Evolutionary conservation across 108 stramenopile genomes (phyloP).

Genomic region (Cyclotella atomus): DNA sequence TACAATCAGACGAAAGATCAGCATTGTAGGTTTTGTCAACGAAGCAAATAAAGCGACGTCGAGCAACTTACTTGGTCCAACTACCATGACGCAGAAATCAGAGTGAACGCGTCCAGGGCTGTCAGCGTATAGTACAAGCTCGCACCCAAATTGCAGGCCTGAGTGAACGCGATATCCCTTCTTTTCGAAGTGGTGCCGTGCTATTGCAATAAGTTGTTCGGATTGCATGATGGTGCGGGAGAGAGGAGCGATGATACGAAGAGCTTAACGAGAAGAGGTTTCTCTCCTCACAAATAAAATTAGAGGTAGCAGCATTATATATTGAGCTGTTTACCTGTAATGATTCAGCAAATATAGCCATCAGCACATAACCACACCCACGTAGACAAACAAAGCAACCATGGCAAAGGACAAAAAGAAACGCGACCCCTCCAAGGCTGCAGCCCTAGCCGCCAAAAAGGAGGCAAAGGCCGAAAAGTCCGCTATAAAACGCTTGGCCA

Average conservation of each 20-base stretch:
- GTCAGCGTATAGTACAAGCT: constrained; percentile 87
- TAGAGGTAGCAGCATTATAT: too few relatives aligned
- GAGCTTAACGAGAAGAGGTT: too few relatives aligned
- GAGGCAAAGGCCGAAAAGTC: constrained; percentile 86
- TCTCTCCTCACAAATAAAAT: background rate
- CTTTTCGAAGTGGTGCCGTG: constrained; percentile 62
- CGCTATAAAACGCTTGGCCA: constrained; percentile 70
- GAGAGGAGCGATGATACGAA: too few relatives aligned
- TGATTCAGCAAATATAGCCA: too few relatives aligned
- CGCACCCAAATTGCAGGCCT: constrained; percentile 88
- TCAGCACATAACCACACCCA: background rate
- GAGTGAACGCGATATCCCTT: constrained; percentile 91
- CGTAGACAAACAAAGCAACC: background rate
- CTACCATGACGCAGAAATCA: constrained; percentile 88
- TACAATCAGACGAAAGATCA: background rate
- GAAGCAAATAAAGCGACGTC: background rate
- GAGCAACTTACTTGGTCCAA: constrained; percentile 31
- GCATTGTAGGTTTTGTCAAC: background rate
- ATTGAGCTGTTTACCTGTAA: too few relatives aligned
- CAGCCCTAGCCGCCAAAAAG: constrained; percentile 79
- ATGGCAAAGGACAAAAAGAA: constrained; percentile 67
- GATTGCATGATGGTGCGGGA: background rate
- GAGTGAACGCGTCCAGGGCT: constrained; percentile 80
- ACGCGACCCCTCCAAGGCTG: constrained; percentile 78
- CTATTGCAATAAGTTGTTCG: constrained; percentile 27